phyloP scores from a whole-genome alignment of 1,139 yeast species.

The Scheffersomyces cryptocercus region DNA sequence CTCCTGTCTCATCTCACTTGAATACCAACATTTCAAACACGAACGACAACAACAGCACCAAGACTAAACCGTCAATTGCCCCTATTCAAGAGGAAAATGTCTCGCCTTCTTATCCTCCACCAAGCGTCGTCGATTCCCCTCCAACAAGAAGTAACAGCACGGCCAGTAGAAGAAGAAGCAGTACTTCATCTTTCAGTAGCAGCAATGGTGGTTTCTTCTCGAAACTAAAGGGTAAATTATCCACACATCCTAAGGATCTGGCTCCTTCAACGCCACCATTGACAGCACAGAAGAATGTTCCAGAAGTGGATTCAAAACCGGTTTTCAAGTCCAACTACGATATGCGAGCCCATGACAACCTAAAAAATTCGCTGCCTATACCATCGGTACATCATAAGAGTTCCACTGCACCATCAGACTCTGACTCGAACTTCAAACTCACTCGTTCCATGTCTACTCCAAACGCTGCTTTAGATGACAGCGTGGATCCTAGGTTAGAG shows the following conservation, averaged over 20 bases:
- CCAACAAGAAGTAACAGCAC: neutral
- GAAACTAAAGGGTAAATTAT: slow-evolving; percentile 37
- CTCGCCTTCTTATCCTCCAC: slow-evolving; percentile 6
- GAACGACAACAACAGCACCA: slow-evolving; percentile 30
- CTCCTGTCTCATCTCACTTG: slow-evolving; percentile 27
- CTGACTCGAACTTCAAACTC: slow-evolving; percentile 4
- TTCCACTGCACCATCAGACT: neutral
- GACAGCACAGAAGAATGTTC: neutral
- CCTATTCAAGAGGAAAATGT: slow-evolving; percentile 33
- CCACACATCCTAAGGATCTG: slow-evolving; percentile 15
- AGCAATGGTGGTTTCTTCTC: slow-evolving; percentile 36
- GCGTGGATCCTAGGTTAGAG: slow-evolving; percentile 54
- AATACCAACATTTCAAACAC: slow-evolving; percentile 35
- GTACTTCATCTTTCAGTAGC: slow-evolving; percentile 7
- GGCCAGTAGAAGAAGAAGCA: neutral
- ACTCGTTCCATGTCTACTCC: slow-evolving; percentile 21
- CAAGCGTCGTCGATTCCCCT: neutral
- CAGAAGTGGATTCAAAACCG: neutral
- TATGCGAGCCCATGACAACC: slow-evolving; percentile 1
- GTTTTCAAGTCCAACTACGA: slow-evolving; percentile 14
- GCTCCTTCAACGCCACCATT: slow-evolving; percentile 10
- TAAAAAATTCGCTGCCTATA: neutral
- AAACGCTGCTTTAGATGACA: slow-evolving; percentile 3
- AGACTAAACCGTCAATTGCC: slow-evolving; percentile 38
- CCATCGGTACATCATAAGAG: neutral